phyloP scores from a whole-genome alignment of 2,329 filamentous ascomycete genomes.

The Beauveria asiatica region DNA sequence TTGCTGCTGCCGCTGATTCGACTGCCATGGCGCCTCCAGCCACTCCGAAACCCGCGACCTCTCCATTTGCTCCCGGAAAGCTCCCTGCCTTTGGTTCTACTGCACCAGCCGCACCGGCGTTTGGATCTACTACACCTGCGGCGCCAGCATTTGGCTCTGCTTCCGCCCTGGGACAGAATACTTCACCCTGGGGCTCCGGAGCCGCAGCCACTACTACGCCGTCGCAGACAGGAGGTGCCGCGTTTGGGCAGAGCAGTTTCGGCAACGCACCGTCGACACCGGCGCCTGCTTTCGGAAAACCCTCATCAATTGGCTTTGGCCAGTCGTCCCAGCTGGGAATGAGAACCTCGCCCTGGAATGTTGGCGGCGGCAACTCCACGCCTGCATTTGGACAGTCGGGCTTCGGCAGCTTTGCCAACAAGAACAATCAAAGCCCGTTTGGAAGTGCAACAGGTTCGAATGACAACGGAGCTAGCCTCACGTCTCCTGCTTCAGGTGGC shows the following conservation, averaged over 20 bases:
- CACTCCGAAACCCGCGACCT: not conserved
- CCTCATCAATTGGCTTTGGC: conserved; percentile 43
- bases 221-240: conserved; percentile 24
- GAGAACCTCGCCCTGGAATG: conserved; percentile 47
- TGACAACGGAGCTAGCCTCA: conserved; percentile 3
- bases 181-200: conserved; percentile 41
- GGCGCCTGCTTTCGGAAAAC: conserved; percentile 40
- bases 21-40: conserved; percentile 21
- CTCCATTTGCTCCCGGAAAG: conserved; percentile 25
- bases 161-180: conserved; percentile 39
- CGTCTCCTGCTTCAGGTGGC: conserved; percentile 29
- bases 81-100: conserved; percentile 22
- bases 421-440: conserved; percentile 29
- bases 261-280: conserved; percentile 28
- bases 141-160: conserved; percentile 39
- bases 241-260: conserved; percentile 40
- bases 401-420: conserved; percentile 34
- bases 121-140: conserved; percentile 31
- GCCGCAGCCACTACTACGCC: conserved; percentile 22
- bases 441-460: conserved; percentile 20
- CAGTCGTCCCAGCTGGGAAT: conserved; percentile 39
- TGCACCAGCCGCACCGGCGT: conserved; percentile 30
- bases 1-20: conserved; percentile 39
- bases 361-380: conserved; percentile 18
- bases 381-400: conserved; percentile 48